A percentile compares a stretch with the other conserved stretches of the same genome.
Conservation (phyloP, 768 basidiomycete species). For the Lactarius pseudohatsudake region DNA sequence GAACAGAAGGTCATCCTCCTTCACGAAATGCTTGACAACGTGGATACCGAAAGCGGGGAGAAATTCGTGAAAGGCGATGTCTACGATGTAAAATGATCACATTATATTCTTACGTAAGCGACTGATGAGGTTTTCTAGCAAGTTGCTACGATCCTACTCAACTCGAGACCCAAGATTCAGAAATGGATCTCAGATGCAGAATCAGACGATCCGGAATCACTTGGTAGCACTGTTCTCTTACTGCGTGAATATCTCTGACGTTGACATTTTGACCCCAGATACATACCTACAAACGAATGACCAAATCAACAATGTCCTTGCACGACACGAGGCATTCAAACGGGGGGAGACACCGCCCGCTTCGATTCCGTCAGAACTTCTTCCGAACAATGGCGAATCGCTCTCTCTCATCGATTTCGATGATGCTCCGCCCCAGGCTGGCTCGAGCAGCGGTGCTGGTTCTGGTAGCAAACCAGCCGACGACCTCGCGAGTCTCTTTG, state of each 20-base stretch:
- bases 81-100: conserved; percentile 67
- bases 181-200: conserved; percentile 97
- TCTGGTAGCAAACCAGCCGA: conserved; percentile 38
- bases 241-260: conserved; percentile 15
- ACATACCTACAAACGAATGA: conserved; percentile 96
- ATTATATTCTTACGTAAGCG: not conserved
- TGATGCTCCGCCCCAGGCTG: conserved; percentile 40
- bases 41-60: conserved; percentile 69
- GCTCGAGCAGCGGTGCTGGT: conserved; percentile 30
- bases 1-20: conserved; percentile 94
- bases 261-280: conserved; percentile 47
- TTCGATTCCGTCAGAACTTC: conserved; percentile 60
- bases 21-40: conserved; percentile 96
- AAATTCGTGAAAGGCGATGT: conserved; percentile 85
- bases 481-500: conserved; percentile 67
- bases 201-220: conserved; percentile 82
- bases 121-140: conserved; percentile 51
- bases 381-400: conserved; percentile 37
- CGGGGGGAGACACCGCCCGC: conserved; percentile 79
- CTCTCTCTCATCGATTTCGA: conserved; percentile 78
- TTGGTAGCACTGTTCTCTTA: conserved; percentile 50
- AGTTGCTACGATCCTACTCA: conserved; percentile 78
- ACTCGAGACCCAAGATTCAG: conserved; percentile 91
- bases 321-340: conserved; percentile 91
- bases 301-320: conserved; percentile 90